These are phyloP conservation scores for Astraeus odoratus DNA, from an alignment of 768 basidiomycete species.

Conservation along the genomic window DNA sequence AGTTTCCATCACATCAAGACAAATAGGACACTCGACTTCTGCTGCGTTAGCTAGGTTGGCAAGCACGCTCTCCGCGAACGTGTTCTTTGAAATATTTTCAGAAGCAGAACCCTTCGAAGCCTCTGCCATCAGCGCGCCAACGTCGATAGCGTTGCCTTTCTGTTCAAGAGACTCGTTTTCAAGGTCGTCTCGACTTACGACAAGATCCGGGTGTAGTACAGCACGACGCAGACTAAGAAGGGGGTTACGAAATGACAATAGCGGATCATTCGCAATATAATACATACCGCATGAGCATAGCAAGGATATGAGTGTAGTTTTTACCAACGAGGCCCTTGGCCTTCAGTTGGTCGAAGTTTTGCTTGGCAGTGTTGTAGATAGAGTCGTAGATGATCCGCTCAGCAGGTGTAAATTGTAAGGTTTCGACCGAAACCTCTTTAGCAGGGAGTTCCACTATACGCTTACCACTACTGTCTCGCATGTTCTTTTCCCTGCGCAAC, in stretches of 20 bases:
- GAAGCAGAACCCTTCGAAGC: constrained; percentile 35
- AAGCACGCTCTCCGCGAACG: constrained; percentile 60
- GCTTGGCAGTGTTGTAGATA: constrained; percentile 73
- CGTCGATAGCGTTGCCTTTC: constrained; percentile 39
- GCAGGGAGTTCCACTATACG: constrained; percentile 82
- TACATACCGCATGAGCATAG: constrained; percentile 87
- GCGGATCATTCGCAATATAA: neutral
- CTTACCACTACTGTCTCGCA: constrained; percentile 81
- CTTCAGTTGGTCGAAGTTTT: constrained; percentile 71
- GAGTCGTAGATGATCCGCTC: constrained; percentile 89
- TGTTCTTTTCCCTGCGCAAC: constrained; percentile 87
- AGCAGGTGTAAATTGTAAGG: constrained; percentile 69
- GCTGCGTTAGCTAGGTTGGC: constrained; percentile 45
- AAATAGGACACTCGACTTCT: constrained; percentile 74
- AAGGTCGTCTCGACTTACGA: constrained; percentile 50
- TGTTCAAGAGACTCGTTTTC: constrained; percentile 29
- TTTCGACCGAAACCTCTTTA: constrained; percentile 73
- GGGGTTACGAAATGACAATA: constrained; percentile 4
- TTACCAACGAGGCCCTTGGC: constrained; percentile 72
- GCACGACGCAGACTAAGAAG: constrained; percentile 72
- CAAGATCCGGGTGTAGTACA: constrained; percentile 84
- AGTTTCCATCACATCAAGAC: constrained; percentile 68
- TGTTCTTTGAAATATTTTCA: constrained; percentile 24
- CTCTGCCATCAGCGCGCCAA: constrained; percentile 52
- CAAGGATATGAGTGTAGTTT: constrained; percentile 84